Conservation (phyloP, 805 yeast species). For the Saccharomycopsis amapae region DNA sequence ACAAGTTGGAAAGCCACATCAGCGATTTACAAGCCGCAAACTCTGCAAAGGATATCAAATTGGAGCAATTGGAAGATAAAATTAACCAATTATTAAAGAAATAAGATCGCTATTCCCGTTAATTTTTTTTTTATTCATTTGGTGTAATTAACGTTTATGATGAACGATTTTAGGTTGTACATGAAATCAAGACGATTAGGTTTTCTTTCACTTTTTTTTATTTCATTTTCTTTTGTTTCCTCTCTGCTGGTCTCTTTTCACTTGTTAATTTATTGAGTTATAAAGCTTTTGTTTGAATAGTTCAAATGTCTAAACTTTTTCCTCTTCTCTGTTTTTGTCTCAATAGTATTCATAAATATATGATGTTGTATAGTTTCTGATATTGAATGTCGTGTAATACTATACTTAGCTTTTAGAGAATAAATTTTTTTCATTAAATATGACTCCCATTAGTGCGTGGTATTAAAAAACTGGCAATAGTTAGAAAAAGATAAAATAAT, state of each 20-base stretch:
- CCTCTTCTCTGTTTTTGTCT: no score
- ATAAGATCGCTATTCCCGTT: slow-evolving; percentile 19
- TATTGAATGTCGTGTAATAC: no score
- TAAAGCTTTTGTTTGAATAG: neutral
- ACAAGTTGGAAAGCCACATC: slow-evolving; percentile 50
- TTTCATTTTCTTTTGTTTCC: neutral
- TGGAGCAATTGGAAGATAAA: slow-evolving; percentile 52
- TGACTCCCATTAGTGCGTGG: no score
- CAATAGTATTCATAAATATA: no score
- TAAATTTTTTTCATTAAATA: no score
- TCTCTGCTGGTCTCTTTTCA: neutral
- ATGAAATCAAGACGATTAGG: neutral
- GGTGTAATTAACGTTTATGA: no score
- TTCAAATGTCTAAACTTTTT: no score
- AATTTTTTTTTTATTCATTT: neutral
- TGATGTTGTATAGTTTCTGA: no score
- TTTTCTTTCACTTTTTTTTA: no score
- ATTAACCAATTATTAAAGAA: slow-evolving; percentile 47
- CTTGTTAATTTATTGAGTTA: neutral
- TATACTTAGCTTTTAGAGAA: no score
- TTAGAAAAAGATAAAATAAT: no score
- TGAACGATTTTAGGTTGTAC: neutral
- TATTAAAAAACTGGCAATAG: no score
- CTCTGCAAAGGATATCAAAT: slow-evolving; percentile 57
- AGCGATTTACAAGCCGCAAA: slow-evolving; percentile 44